phyloP scores from a whole-genome alignment of 495 filamentous ascomycete genomes.

The Penicillium maclennaniae region DNA sequence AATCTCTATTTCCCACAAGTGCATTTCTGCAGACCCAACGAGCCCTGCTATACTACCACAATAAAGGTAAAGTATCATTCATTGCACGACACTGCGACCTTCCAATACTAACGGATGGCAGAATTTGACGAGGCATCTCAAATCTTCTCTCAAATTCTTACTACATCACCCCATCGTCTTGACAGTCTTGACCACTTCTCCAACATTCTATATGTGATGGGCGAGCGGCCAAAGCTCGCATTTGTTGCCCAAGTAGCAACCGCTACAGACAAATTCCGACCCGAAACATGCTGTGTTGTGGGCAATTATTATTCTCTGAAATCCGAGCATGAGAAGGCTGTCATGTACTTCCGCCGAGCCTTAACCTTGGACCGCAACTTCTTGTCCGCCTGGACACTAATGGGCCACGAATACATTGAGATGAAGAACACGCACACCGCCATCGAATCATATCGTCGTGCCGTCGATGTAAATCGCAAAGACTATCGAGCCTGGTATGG shows the following conservation, averaged over 20 bases:
- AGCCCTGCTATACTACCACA: conserved; percentile 85
- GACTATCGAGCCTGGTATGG: conserved; percentile 99
- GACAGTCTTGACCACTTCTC: conserved; percentile 93
- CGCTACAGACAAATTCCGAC: conserved; percentile 89
- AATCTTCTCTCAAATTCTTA: conserved; percentile 78
- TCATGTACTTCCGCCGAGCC: conserved; percentile 95
- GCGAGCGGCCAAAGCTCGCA: conserved; percentile 77
- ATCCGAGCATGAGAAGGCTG: conserved; percentile 94
- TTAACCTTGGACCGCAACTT: conserved; percentile 91
- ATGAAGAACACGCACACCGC: conserved; percentile 99
- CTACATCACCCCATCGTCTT: conserved; percentile 77
- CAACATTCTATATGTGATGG: conserved; percentile 94
- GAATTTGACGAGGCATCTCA: conserved; percentile 83
- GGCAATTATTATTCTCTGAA: conserved; percentile 96
- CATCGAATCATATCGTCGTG: conserved; percentile 93
- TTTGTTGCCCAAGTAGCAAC: conserved; percentile 89
- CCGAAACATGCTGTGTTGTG: conserved; percentile 94
- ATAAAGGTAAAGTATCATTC: conserved; percentile 57
- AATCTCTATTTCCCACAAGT: conserved; percentile 77
- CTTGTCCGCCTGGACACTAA: conserved; percentile 93
- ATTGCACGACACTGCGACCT: neutral
- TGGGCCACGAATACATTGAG: conserved; percentile 99
- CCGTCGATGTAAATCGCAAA: conserved; percentile 92
- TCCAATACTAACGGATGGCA: conserved; percentile 11
- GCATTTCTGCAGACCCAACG: conserved; percentile 86